These are phyloP conservation scores for Crithidia brevicula DNA, from an alignment of 208 protist species.

Conservation along the genomic window DNA sequence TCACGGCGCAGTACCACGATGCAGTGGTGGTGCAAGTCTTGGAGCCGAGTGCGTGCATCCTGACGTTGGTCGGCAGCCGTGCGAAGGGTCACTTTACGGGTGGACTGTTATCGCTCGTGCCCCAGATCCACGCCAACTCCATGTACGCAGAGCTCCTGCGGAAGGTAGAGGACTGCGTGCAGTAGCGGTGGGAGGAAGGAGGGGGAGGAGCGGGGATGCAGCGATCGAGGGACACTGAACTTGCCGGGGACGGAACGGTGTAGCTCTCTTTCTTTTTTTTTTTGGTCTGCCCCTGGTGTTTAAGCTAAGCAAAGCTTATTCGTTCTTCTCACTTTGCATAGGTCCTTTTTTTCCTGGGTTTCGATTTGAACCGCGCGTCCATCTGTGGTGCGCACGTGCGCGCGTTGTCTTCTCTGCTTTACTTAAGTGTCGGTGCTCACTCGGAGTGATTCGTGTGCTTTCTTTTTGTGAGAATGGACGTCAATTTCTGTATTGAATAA, in stretches of 20 bases:
- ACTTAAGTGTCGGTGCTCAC: too few species aligned
- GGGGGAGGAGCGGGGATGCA: background rate
- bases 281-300: background rate
- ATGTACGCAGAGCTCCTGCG: constrained; percentile 30
- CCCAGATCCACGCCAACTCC: constrained; percentile 50
- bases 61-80: constrained; percentile 83
- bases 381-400: background rate
- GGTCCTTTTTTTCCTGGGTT: too few species aligned
- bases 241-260: background rate
- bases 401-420: background rate
- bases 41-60: constrained; percentile 46
- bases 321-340: too few species aligned
- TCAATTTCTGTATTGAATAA: background rate
- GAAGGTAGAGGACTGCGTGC: constrained; percentile 33
- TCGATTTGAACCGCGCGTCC: too few species aligned
- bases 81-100: constrained; percentile 82
- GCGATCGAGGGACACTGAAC: background rate
- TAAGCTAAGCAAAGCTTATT: too few species aligned
- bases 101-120: constrained; percentile 71
- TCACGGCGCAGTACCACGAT: constrained; percentile 88
- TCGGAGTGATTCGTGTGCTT: too few species aligned
- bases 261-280: background rate
- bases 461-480: background rate
- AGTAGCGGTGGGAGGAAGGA: constrained; percentile 9
- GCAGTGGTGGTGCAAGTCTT: constrained; percentile 77